Base-by-base conservation (phyloP, 305 asterid species). In the Ilex paraguariensis region DNA sequence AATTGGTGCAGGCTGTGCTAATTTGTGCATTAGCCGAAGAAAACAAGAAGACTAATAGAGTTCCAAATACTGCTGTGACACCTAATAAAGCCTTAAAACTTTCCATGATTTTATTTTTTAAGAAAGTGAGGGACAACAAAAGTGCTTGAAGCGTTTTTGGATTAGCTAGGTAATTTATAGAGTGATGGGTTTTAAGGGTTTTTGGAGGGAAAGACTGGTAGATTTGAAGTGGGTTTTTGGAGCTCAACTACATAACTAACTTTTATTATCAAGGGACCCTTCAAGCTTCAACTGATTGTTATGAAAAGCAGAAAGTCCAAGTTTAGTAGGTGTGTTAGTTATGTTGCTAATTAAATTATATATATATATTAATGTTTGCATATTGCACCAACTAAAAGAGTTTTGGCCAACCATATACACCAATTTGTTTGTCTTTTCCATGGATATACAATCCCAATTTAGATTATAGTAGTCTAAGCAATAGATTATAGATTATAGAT, bases 191-290 rank as follows among this genome's bases (percentile, higher is more conserved):
- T 17, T 21, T 21, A 21, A 21, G 14, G 4, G 7, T 11, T n/a
- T 11, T 73, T 62, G 77, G 53, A 45, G 66, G 68, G 74, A 66
- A 57, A 69, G 46, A 50, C 32, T 31, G 80, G 90, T 82, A 64
- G 84, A 46, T 87, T 65, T 67, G 70, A 69, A 71, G 48, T 31
- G 66, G 60, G 52, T 60, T 75, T n/a, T 73, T 21, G 93, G 82
- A 83, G 93, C 56, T 87, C 80, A 87, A 80, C 96, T 4, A 72
- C 87, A 71, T 70, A 64, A 75, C 91, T 62, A 74, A 75, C 69
- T 0, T 67, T 13, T 45, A 7, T 45, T 1, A 66, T 60, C 2
- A 21, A 21, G 28, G 28, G 28, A 21, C 28, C 28, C 28, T 21
- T 21, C 28, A 21, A 21, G 28, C 28, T 21, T 21, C 28, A 21